Evolutionary conservation across 78 protist species (phyloP).

Genomic region (slime mould (Dictyostelium discoideum)): dicty_2.7 NC_007088.5:4245501-4246000

Average conservation of each 20-base stretch:
- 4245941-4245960: neutral
- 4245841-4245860: neutral
- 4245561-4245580: slow-evolving; percentile 77
- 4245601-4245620: neutral
- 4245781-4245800: slow-evolving; percentile 49
- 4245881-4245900: neutral
- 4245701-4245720: slow-evolving; percentile 28
- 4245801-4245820: slow-evolving; percentile 36
- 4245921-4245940: neutral
- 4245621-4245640: no score
- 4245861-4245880: neutral
- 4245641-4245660: neutral
- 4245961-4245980: no score
- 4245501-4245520: slow-evolving; percentile 68
- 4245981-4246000: neutral
- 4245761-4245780: slow-evolving; percentile 36
- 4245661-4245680: neutral
- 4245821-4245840: slow-evolving; percentile 27
- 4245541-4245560: slow-evolving; percentile 36
- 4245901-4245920: neutral
- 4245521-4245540: neutral
- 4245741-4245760: slow-evolving; percentile 34
- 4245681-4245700: neutral
- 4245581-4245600: slow-evolving; percentile 19
- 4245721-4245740: slow-evolving; percentile 34